Evolutionary conservation across 1,284 basidiomycete species (phyloP), one percentile per base, ranked within the genome.

Genomic region (Ceratobasidium sp.): DNA sequence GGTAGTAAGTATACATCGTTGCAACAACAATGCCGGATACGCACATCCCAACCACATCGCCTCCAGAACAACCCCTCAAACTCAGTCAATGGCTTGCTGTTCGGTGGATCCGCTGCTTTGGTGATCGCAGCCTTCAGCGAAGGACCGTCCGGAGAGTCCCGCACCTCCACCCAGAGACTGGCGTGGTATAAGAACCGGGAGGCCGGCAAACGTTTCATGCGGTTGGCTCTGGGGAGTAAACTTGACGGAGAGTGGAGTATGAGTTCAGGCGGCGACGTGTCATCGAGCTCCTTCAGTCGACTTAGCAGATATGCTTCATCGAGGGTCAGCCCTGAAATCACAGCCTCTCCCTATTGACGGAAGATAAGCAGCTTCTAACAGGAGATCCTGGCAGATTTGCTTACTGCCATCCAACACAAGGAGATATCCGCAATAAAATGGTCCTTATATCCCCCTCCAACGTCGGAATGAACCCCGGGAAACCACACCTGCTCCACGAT

Each of bases 331-430:
- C 69, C 69, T 1, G 69, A 27, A 16, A 24, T 59, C 19, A 61
- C 39, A 7, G 69, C 69, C 37, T 72, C 69, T 5, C 69, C 69
- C 69, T 72, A 46, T 27, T 7, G 43, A 39, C 1, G 6, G 9
- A 41, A 22, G 8, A 34, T 58, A 16, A 31, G 27, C 1, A 34
- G 31, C 51, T 22, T 1, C 29, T n/a, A 6, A 22, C 31, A 14
- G 14, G 1, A 11, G 29, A 24, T 24, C 22, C 24, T 2, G 8
- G 4, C 3, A 46, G 1, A 22, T 51, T 31, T 1, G 11, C 73
- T 61, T 34, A 75, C 75, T 16, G 53, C 62, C 75, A 76, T 76
- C 75, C 75, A 76, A 46, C 76, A 68, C 9, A 76, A 56, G 0
- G 74, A 59, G 24, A 76, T 43, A 48, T 76, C 75, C 1, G 75